phyloP scores from a whole-genome alignment of 2,329 filamentous ascomycete species.

The Fusarium acutatum region DNA sequence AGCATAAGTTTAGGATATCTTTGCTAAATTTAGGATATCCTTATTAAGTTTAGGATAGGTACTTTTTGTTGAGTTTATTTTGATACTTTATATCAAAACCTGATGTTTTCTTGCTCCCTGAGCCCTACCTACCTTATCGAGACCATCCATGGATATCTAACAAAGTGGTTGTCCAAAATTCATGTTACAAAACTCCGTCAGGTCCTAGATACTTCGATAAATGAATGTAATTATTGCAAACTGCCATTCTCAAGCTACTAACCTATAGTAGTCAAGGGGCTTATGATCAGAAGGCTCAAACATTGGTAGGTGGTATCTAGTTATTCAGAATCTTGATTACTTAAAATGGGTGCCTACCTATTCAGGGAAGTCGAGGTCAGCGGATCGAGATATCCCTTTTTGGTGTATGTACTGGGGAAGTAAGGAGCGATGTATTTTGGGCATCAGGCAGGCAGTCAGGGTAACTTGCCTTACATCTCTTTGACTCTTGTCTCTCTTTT shows the following conservation, averaged over 20 bases:
- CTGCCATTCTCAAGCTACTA: background rate
- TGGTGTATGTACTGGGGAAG: background rate
- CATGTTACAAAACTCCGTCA: background rate
- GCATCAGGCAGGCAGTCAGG: background rate
- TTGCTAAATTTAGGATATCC: background rate
- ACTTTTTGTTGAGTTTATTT: background rate
- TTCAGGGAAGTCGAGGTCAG: background rate
- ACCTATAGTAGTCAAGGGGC: background rate
- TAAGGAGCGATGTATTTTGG: background rate
- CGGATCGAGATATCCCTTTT: background rate
- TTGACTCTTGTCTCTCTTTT: background rate
- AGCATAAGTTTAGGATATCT: background rate
- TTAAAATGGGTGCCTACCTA: background rate
- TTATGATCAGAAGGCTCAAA: background rate
- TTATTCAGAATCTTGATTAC: background rate
- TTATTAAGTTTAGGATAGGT: background rate
- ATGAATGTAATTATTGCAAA: background rate
- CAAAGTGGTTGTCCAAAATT: background rate
- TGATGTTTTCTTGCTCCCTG: background rate
- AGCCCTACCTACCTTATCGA: background rate
- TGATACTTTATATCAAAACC: accelerated
- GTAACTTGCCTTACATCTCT: background rate
- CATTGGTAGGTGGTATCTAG: background rate
- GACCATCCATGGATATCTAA: background rate
- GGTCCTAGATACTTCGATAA: background rate